Conservation (phyloP, 306 rosid species). For the Lotus japonicus region DNA sequence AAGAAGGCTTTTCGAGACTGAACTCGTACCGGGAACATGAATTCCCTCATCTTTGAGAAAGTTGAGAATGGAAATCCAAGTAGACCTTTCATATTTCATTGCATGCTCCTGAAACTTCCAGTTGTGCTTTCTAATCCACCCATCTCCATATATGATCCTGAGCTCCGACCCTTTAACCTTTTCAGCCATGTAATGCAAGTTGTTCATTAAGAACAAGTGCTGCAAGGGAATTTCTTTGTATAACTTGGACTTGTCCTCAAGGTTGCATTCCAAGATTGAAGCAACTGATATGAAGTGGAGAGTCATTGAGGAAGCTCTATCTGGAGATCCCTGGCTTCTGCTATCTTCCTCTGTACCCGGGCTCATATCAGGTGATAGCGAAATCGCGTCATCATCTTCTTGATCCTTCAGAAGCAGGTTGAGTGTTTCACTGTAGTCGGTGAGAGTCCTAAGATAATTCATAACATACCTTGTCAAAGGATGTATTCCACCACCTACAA, state of each 20-base stretch:
- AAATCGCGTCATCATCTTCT: slow-evolving; percentile 36
- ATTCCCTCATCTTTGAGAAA: slow-evolving; percentile 70
- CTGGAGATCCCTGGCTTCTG: slow-evolving; percentile 25
- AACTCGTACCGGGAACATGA: slow-evolving; percentile 47
- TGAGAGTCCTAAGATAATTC: slow-evolving; percentile 72
- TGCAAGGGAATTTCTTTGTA: slow-evolving; percentile 67
- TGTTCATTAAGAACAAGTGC: slow-evolving; percentile 87
- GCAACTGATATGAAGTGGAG: slow-evolving; percentile 51
- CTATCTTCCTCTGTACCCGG: slow-evolving; percentile 45
- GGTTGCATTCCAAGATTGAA: slow-evolving; percentile 66
- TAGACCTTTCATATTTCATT: slow-evolving; percentile 69
- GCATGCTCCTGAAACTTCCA: slow-evolving; percentile 81
- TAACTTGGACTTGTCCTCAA: slow-evolving; percentile 60
- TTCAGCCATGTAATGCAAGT: slow-evolving; percentile 82
- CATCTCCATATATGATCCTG: slow-evolving; percentile 51
- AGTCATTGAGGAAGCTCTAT: slow-evolving; percentile 47
- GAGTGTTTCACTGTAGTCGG: slow-evolving; percentile 57
- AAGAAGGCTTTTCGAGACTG: slow-evolving; percentile 48
- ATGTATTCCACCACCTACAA: slow-evolving; percentile 83
- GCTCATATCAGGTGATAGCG: slow-evolving; percentile 50
- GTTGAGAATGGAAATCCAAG: slow-evolving; percentile 72
- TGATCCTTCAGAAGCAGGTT: slow-evolving; percentile 58
- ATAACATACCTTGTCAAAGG: slow-evolving; percentile 80
- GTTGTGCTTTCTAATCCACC: slow-evolving; percentile 74
- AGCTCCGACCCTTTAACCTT: slow-evolving; percentile 79